Evolutionary conservation across 2,329 filamentous ascomycete species (phyloP).

Genomic region (Talaromyces sp.): DNA sequence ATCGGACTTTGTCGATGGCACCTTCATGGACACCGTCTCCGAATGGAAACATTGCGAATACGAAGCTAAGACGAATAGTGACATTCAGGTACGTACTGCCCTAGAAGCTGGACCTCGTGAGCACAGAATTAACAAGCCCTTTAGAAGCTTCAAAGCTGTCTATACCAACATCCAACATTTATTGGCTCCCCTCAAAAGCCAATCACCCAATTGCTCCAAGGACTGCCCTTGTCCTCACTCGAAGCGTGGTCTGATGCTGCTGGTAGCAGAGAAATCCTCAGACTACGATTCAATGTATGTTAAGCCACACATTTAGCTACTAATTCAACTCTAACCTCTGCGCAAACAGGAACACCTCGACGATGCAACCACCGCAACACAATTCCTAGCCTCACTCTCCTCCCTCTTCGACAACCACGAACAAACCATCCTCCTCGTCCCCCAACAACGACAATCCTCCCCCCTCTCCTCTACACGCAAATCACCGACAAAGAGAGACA

Average conservation of each 20-base stretch:
- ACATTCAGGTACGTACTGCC: constrained; percentile 36
- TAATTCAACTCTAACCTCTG: neutral
- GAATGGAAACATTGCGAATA: constrained; percentile 27
- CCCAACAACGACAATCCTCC: neutral
- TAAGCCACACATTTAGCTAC: neutral
- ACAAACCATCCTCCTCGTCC: constrained; percentile 13
- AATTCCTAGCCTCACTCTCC: constrained; percentile 47
- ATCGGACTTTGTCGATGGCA: constrained; percentile 19
- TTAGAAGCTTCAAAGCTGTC: constrained; percentile 18
- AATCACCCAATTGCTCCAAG: constrained; percentile 2
- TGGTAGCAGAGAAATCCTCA: constrained; percentile 17
- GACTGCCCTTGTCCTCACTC: constrained; percentile 11
- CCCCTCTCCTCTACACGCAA: neutral
- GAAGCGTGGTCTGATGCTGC: constrained; percentile 15
- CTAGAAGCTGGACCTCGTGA: neutral
- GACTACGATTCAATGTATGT: constrained; percentile 18
- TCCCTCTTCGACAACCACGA: constrained; percentile 23
- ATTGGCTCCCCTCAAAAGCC: constrained; percentile 2
- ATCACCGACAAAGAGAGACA: neutral
- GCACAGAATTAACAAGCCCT: neutral
- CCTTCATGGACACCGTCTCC: constrained; percentile 18
- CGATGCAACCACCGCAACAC: constrained; percentile 37
- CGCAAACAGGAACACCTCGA: constrained; percentile 11
- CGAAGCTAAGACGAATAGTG: constrained; percentile 4
- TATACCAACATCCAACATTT: constrained; percentile 13